Base-by-base conservation (phyloP, 345 rosid genomes). In the Abelmoschus esculentus region DNA sequence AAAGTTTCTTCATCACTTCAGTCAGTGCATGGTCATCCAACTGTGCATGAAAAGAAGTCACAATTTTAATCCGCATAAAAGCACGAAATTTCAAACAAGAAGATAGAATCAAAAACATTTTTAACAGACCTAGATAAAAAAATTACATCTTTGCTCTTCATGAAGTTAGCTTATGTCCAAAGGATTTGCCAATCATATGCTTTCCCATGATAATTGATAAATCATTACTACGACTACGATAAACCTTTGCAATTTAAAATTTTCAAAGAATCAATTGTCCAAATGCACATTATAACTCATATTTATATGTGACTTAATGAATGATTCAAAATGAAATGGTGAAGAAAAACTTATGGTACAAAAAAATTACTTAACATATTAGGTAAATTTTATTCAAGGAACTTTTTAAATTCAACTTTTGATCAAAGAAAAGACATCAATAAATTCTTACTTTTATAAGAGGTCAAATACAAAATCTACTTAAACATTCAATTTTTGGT, bases 1-100 rank as follows among this genome's bases (percentile, higher is more conserved):
- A 96, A 77, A 96, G 93, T 73, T 89, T 96, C 90, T 92, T 96
- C 99, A 96, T 96, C 79, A 96, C 98, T 54, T 90, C 98, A 38
- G 90, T 92, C 79, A 96, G 58, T 52, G 99, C 98, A 73, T 87
- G 86, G 65, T 92, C 99, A 84, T 96, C 99, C 84, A 96, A 82
- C 99, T 96, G 79, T 49, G 22, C 60, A 68, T 72, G 57, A 49
- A 72, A 26, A 61, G 13, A 18, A 28, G 28, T 67, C 31, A 31
- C 31, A 67, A 52, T 52, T 67, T 34, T 60, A 5, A 26, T 17
- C 40, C 57, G 0, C 26, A 53, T 2, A 53, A 19, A 63, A 40
- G 67, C 32, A 19, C 17, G 52, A 19, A 3, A 9, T 18, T 40
- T 64, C 9, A 44, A 64, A 34, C 18, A 42, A 19, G 11, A 42